phyloP scores from a whole-genome alignment of 371 early-diverging fungal species.

The Phascolomyces articulosus region DNA sequence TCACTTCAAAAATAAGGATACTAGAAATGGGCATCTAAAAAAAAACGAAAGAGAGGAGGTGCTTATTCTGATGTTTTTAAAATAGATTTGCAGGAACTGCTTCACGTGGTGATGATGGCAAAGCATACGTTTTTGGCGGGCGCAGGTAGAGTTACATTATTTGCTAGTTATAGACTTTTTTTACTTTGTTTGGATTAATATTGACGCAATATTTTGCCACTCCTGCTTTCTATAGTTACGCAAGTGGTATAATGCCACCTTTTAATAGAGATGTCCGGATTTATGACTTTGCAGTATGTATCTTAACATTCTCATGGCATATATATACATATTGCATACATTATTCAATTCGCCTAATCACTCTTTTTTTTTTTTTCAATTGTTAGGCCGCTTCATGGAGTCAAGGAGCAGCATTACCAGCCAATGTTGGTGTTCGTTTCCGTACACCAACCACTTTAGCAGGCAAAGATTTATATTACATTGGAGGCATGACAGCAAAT shows the following conservation, averaged over 20 bases:
- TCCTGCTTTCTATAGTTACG: not conserved
- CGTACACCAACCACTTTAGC: not conserved
- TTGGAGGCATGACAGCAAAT: not conserved
- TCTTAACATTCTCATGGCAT: too few species aligned
- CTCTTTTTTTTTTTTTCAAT: not conserved
- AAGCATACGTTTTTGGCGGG: slow-evolving; percentile 1
- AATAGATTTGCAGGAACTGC: not conserved
- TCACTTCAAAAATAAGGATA: too few species aligned
- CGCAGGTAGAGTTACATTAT: not conserved
- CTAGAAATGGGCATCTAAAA: too few species aligned
- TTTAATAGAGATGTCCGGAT: not conserved
- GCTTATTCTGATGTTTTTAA: not conserved
- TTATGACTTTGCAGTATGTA: not conserved
- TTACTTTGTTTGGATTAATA: too few species aligned
- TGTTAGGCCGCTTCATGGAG: not conserved
- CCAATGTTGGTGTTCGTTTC: not conserved
- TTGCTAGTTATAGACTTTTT: too few species aligned
- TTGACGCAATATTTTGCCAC: not conserved
- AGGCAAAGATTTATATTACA: not conserved
- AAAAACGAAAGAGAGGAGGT: too few species aligned
- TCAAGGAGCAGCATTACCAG: not conserved
- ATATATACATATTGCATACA: not conserved
- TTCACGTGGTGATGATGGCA: not conserved
- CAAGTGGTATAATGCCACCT: not conserved
- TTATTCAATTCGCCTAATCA: too few species aligned